Percentiles rank a stretch among this genome's conserved stretches.
These are phyloP conservation scores for Nemophila menziesii DNA, from an alignment of 257 asterid species.

Conservation along the genomic window DNA sequence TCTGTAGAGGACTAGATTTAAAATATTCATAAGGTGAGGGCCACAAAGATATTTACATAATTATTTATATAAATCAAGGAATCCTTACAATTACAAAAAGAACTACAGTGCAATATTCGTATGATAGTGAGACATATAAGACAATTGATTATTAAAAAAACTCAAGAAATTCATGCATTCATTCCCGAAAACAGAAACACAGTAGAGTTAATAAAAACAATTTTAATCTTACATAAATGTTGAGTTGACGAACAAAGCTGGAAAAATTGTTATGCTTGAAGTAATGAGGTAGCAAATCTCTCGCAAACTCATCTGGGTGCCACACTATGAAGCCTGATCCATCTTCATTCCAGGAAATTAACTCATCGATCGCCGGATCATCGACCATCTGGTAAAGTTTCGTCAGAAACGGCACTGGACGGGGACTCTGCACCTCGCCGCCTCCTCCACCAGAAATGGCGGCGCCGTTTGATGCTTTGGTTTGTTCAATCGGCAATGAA, in stretches of 20 bases:
- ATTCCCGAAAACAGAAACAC: too few relatives aligned
- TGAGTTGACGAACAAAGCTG: conserved; percentile 86
- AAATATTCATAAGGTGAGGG: too few relatives aligned
- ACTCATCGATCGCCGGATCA: conserved; percentile 49
- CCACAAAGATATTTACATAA: too few relatives aligned
- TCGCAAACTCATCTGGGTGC: conserved; percentile 78
- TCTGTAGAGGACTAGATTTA: too few relatives aligned
- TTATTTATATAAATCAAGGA: too few relatives aligned
- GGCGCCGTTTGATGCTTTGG: conserved; percentile 12
- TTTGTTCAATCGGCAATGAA: conserved; percentile 3
- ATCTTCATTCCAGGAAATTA: conserved; percentile 85
- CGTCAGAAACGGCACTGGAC: conserved; percentile 75
- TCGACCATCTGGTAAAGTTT: conserved; percentile 74
- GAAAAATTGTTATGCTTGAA: conserved; percentile 91
- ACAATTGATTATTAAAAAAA: too few relatives aligned
- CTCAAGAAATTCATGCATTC: too few relatives aligned
- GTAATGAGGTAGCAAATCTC: conserved; percentile 71
- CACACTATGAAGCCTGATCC: conserved; percentile 81
- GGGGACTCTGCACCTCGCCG: conserved; percentile 41
- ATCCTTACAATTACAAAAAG: too few relatives aligned
- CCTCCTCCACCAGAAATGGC: conserved; percentile 6
- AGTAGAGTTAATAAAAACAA: background rate
- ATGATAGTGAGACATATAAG: too few relatives aligned
- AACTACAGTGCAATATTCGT: too few relatives aligned
- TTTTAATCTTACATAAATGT: conserved; percentile 43